Conservation (phyloP, 768 basidiomycete genomes). For the Dentipellis sp. region DNA sequence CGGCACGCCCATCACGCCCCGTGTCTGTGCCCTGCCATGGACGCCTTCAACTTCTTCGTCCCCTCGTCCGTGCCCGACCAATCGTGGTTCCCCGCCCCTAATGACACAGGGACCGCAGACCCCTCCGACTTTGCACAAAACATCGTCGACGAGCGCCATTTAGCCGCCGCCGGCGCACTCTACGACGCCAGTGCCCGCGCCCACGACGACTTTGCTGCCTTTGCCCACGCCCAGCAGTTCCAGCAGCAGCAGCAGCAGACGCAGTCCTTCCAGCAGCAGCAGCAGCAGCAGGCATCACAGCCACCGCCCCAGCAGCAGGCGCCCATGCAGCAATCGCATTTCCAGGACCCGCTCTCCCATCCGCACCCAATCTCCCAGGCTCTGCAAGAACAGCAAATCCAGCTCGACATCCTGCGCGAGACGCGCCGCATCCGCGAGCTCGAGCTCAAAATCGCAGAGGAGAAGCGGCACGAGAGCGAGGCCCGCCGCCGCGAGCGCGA, state of each 20-base stretch:
- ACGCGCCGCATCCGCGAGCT: conserved; percentile 1
- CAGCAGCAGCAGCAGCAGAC: not conserved
- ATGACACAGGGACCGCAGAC: not conserved
- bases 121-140: not conserved
- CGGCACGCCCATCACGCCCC: not conserved
- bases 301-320: not conserved
- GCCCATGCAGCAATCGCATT: no score
- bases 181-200: not conserved
- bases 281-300: not conserved
- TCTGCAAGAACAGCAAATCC: not conserved
- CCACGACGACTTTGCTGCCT: no score
- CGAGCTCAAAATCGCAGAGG: not conserved
- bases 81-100: not conserved
- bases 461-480: not conserved
- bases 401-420: not conserved
- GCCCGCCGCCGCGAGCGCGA: not conserved
- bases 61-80: not conserved
- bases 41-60: not conserved
- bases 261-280: not conserved
- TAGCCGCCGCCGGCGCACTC: not conserved
- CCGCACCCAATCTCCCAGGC: not conserved
- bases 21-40: not conserved
- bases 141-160: not conserved
- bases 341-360: not conserved
- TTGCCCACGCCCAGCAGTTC: not conserved